Evolutionary conservation across 768 basidiomycete genomes (phyloP), one percentile per base, ranked within the genome.

Genomic region (Lactarius psammicola): DNA sequence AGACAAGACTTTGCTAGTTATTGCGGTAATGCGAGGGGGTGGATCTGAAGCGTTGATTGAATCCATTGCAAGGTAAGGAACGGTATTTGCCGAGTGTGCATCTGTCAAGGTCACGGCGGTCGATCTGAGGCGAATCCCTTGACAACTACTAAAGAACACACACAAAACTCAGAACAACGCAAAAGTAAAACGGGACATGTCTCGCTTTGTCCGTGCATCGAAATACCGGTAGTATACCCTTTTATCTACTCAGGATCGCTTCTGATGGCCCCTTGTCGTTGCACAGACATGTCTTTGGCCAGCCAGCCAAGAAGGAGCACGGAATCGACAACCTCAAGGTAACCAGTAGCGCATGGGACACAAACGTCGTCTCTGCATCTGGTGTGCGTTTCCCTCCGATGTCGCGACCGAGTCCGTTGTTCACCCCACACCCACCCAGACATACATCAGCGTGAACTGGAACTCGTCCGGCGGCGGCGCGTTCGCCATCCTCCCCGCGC

Each of bases 311-410:
- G 81, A 94, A 92, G 74, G 91, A 94, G 75, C 81, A 90, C 70
- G 79, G 84, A 26, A 76, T 88, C 67, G 92, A 94, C 74, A 95
- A 94, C 68, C 80, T 94, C 70, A 94, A 94, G 76, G 82, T 94
- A 20, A 89, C 92, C 57, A 88, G 86, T 76, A 92, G 87, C 70
- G 95, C 96, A 10, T 98, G 94, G 94, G 96, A 98, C 76, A 98
- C 96, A 53, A 96, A 98, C 75, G 78, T 98, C 67, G 81, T 97
- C 69, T 82, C 90, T 66, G 91, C 93, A 13, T 94, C 93, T 69
- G 87, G 82, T 53, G 91, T 94, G 74, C 74, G 86, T 76, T 23
- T 34, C 62, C 55, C 63, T 28, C 55, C 59, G 64, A 61, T 60
- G 8, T 17, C 58, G 34, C 30, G 9, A 1, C 17, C 44, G 49